Evolutionary conservation across 2,329 filamentous ascomycete genomes (phyloP).

Genomic region (Whalleya microplaca): DNA sequence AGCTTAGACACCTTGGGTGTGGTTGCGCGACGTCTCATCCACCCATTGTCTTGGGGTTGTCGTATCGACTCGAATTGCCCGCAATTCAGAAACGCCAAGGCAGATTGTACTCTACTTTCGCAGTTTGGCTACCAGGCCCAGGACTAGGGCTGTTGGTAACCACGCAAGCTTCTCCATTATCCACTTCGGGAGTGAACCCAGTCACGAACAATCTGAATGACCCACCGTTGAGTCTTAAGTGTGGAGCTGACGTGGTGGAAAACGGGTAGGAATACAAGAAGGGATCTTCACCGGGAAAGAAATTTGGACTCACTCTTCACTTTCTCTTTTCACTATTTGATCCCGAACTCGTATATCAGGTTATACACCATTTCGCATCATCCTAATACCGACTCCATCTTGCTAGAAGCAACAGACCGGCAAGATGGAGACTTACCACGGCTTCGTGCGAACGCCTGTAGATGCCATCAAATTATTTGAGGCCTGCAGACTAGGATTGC

Average conservation of each 20-base stretch:
- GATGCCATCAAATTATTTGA: conserved; percentile 99
- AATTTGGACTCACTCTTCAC: conserved; percentile 4
- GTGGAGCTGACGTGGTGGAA: conserved; percentile 33
- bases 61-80: conserved; percentile 25
- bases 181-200: conserved; percentile 17
- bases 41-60: conserved; percentile 18
- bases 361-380: background rate
- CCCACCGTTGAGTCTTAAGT: conserved; percentile 28
- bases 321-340: conserved; percentile 6
- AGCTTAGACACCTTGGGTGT: conserved; percentile 17
- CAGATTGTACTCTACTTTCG: conserved; percentile 18
- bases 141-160: conserved; percentile 14
- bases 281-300: conserved; percentile 21
- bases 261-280: conserved; percentile 31
- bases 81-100: conserved; percentile 31
- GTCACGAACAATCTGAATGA: conserved; percentile 33
- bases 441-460: conserved; percentile 90
- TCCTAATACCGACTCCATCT: conserved; percentile 1
- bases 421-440: conserved; percentile 94
- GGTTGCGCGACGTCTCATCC: conserved; percentile 19
- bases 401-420: conserved; percentile 15
- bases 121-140: conserved; percentile 16
- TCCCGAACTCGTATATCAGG: background rate
- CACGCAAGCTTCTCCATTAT: conserved; percentile 26
- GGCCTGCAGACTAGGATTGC: conserved; percentile 84